phyloP scores from a whole-genome alignment of 768 basidiomycete species.

The Pilatotrama ljubarskyi region DNA sequence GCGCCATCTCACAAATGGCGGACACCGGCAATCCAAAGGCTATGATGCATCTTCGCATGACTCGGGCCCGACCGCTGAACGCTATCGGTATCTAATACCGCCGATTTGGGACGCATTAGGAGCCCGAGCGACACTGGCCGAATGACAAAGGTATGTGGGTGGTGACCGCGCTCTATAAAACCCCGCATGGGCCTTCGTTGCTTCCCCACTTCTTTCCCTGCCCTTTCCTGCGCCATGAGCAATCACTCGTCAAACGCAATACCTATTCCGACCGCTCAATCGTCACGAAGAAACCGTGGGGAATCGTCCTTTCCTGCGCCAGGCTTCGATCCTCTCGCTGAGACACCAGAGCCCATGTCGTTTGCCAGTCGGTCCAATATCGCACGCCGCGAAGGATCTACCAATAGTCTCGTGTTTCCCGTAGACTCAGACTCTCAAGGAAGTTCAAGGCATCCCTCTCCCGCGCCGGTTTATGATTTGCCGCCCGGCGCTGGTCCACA shows the following conservation, averaged over 20 bases:
- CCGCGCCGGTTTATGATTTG: background rate
- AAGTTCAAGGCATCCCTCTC: background rate
- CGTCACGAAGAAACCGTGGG: background rate
- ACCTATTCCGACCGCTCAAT: background rate
- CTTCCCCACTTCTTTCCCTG: background rate
- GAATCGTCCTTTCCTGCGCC: background rate
- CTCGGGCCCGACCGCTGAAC: conserved; percentile 10
- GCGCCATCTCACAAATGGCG: background rate
- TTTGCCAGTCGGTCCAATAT: background rate
- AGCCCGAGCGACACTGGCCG: background rate
- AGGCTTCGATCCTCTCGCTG: background rate
- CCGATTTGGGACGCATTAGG: conserved; percentile 3
- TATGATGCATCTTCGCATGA: conserved; percentile 8
- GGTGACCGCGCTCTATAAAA: conserved; percentile 8
- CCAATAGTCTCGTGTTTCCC: conserved; percentile 11
- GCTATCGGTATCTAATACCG: conserved; percentile 7
- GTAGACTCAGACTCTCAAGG: conserved; percentile 8
- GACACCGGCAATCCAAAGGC: conserved; percentile 16
- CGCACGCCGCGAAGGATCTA: background rate
- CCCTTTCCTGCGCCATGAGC: background rate
- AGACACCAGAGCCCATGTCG: background rate
- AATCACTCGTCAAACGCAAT: background rate
- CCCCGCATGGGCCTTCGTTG: background rate
- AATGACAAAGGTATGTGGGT: conserved; percentile 6
- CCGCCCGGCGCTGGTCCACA: background rate